Evolutionary conservation across 140 eudicot genomes (phyloP).

Genomic region (Bidens hawaiensis): DNA sequence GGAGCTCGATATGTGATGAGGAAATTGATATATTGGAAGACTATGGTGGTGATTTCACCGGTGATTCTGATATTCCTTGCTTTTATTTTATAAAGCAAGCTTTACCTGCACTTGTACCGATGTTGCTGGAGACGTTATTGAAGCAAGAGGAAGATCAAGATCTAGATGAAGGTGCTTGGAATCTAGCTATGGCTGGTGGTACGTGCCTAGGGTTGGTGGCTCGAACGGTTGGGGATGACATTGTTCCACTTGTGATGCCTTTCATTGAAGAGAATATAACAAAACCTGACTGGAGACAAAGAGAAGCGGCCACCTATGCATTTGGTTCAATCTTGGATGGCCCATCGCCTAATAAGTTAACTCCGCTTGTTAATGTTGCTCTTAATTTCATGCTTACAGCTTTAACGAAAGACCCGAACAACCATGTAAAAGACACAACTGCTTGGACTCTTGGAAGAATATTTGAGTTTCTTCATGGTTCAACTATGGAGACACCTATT

Average conservation of each 20-base stretch:
- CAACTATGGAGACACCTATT: conserved; percentile 63
- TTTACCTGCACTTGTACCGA: conserved; percentile 83
- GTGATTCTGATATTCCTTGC: conserved; percentile 84
- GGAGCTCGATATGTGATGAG: conserved; percentile 95
- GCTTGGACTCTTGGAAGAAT: conserved; percentile 96
- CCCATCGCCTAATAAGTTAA: conserved; percentile 76
- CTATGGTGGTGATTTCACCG: conserved; percentile 71
- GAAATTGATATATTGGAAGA: conserved; percentile 90
- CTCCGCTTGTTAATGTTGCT: conserved; percentile 80
- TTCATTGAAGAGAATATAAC: conserved; percentile 76
- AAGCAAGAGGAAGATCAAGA: conserved; percentile 98
- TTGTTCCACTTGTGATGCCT: conserved; percentile 90
- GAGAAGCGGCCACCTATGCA: conserved; percentile 89
- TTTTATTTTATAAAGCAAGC: conserved; percentile 85
- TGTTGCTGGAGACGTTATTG: conserved; percentile 80
- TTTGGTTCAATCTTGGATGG: conserved; percentile 95
- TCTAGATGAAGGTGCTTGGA: conserved; percentile 97
- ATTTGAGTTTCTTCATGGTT: conserved; percentile 87
- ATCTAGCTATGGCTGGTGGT: conserved; percentile 94
- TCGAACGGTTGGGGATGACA: conserved; percentile 82
- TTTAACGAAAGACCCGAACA: conserved; percentile 67
- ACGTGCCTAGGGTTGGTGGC: conserved; percentile 93
- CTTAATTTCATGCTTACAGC: conserved; percentile 84
- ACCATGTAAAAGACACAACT: conserved; percentile 90
- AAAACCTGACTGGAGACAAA: conserved; percentile 82